phyloP scores from a whole-genome alignment of 1,284 basidiomycete species.

The Amylostereum chailletii region DNA sequence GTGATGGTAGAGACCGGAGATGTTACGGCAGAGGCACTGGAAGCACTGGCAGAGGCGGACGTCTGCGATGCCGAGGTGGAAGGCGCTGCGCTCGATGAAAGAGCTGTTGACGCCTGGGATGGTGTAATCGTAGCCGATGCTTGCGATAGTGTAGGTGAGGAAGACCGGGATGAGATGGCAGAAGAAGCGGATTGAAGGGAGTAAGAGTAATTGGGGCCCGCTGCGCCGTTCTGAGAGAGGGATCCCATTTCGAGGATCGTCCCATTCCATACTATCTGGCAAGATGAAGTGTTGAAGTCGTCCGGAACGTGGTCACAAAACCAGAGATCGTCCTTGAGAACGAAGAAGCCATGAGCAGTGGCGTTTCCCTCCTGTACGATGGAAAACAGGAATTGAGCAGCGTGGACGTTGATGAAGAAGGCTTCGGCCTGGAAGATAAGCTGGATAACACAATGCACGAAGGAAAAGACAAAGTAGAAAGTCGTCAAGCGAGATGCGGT shows the following conservation, averaged over 20 bases:
- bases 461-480: conserved; percentile 58
- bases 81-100: conserved; percentile 1
- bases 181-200: conserved; percentile 1
- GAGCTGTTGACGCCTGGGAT: conserved; percentile 1
- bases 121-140: conserved; percentile 4
- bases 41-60: conserved; percentile 6
- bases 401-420: conserved; percentile 53
- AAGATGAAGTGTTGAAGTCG: conserved; percentile 37
- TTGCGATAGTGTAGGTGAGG: conserved; percentile 2
- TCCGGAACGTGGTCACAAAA: conserved; percentile 50
- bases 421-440: conserved; percentile 60
- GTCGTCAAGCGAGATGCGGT: conserved; percentile 59
- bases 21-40: conserved; percentile 8
- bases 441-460: conserved; percentile 60
- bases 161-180: background rate
- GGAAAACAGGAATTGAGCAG: conserved; percentile 40
- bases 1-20: conserved; percentile 9
- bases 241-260: background rate
- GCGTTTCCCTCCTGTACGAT: conserved; percentile 44
- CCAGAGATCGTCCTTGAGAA: conserved; percentile 39
- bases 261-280: conserved; percentile 45
- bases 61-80: conserved; percentile 3
- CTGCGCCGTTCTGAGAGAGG: conserved; percentile 1
- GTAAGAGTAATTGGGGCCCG: conserved; percentile 2
- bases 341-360: conserved; percentile 43